Conservation (phyloP, 2,329 filamentous ascomycete species). For the Diaporthe sp. region DNA sequence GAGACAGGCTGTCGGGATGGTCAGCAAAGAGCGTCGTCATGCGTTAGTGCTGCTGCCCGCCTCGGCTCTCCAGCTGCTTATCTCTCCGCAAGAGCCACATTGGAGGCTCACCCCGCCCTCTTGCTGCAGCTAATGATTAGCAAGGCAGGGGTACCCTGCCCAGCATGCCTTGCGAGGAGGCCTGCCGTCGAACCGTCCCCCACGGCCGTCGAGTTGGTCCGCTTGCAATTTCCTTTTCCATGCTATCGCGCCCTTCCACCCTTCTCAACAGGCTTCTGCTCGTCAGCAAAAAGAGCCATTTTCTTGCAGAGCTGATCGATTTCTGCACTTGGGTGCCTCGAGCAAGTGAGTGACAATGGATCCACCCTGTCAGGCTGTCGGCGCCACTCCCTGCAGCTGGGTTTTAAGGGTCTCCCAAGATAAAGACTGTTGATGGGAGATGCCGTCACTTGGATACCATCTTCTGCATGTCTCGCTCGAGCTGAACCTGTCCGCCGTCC, state of each 20-base stretch:
- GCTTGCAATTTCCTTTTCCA: background rate
- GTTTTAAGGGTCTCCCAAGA: background rate
- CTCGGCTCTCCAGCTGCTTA: background rate
- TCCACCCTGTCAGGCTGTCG: slow-evolving; percentile 19
- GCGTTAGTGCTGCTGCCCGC: background rate
- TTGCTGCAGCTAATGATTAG: background rate
- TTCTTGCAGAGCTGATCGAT: slow-evolving; percentile 11
- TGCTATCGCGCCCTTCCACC: background rate
- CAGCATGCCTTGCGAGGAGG: background rate
- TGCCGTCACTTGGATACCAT: background rate
- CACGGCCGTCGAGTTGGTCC: background rate
- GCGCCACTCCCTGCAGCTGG: slow-evolving; percentile 21
- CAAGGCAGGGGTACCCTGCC: background rate
- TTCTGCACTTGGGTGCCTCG: background rate
- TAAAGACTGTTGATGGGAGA: background rate
- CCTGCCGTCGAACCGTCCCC: slow-evolving; percentile 8
- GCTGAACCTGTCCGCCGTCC: background rate
- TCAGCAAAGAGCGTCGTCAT: background rate
- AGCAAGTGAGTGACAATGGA: background rate
- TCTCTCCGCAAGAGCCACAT: background rate
- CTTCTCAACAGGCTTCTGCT: background rate
- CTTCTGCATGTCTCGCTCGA: background rate
- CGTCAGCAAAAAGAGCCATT: background rate
- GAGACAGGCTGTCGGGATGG: background rate
- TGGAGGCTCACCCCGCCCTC: background rate